phyloP scores from a whole-genome alignment of 2,329 filamentous ascomycete species.

The Lachnellula cervina region DNA sequence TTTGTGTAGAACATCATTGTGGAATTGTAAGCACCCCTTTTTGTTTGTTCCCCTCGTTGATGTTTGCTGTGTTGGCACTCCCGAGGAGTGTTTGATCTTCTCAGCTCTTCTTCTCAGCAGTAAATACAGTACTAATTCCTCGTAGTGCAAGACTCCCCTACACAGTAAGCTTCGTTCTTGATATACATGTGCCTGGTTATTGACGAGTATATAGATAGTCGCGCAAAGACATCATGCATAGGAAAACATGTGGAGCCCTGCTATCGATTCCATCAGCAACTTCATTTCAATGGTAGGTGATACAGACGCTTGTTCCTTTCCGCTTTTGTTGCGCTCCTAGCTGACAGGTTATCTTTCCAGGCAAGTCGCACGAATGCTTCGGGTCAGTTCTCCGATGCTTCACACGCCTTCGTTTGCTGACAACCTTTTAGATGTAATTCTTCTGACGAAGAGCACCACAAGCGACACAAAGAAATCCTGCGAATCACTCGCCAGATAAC shows the following conservation, averaged over 20 bases:
- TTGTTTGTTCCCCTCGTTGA: no score
- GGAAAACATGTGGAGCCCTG: slow-evolving; percentile 33
- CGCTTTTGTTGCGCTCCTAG: neutral
- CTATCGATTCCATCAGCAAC: slow-evolving; percentile 31
- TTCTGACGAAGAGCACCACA: slow-evolving; percentile 30
- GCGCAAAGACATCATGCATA: slow-evolving; percentile 29
- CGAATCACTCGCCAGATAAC: slow-evolving; percentile 23
- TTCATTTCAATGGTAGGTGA: slow-evolving; percentile 31
- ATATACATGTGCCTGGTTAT: neutral
- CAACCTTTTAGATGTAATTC: slow-evolving; percentile 24
- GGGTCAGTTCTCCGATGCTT: neutral
- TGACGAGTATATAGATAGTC: slow-evolving; percentile 20
- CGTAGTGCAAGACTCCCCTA: slow-evolving; percentile 24
- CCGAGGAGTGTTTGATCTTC: no score
- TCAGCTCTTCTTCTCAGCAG: no score
- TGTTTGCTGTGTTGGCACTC: no score
- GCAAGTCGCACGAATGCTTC: slow-evolving; percentile 5
- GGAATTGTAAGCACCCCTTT: slow-evolving; percentile 11
- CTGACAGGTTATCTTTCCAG: slow-evolving; percentile 8
- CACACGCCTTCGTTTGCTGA: slow-evolving; percentile 3
- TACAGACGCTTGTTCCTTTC: neutral
- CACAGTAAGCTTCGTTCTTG: slow-evolving; percentile 18
- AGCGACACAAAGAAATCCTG: slow-evolving; percentile 30
- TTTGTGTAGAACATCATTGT: slow-evolving; percentile 29
- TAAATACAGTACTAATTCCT: no score